Conservation (phyloP, 2,329 filamentous ascomycete species). For the Cytospora mali region DNA sequence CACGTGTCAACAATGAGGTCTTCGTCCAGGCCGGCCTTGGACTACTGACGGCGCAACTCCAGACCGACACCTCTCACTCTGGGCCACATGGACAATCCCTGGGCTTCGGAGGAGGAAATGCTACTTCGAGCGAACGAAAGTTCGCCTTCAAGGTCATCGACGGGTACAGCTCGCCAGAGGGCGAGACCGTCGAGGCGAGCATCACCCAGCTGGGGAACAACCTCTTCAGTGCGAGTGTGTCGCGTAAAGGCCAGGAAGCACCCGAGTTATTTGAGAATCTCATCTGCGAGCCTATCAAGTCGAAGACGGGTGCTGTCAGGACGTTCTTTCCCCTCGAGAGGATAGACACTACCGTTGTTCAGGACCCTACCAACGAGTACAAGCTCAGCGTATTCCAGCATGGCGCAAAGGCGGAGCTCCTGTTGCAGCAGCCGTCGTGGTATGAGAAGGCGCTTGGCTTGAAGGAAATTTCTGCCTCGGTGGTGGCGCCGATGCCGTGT, state of each 20-base stretch:
- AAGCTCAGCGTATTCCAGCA: constrained; percentile 78
- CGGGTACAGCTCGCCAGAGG: constrained; percentile 63
- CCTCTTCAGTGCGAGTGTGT: constrained; percentile 51
- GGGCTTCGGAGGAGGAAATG: constrained; percentile 53
- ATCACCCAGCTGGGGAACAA: constrained; percentile 52
- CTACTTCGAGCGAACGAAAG: constrained; percentile 47
- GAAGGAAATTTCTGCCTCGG: constrained; percentile 79
- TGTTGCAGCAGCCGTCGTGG: constrained; percentile 70
- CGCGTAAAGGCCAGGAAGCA: constrained; percentile 44
- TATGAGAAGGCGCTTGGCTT: constrained; percentile 83
- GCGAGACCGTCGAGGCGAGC: constrained; percentile 59
- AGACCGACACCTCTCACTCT: constrained; percentile 32
- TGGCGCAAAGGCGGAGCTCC: constrained; percentile 61
- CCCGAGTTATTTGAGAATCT: constrained; percentile 49
- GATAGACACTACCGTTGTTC: constrained; percentile 76
- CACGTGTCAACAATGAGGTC: constrained; percentile 67
- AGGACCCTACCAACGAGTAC: constrained; percentile 51
- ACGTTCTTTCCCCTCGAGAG: constrained; percentile 83
- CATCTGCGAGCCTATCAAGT: constrained; percentile 43
- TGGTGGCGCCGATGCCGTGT: constrained; percentile 94
- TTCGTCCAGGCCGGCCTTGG: constrained; percentile 87
- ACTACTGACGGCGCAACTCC: constrained; percentile 58
- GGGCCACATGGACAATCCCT: constrained; percentile 54
- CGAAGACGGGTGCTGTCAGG: constrained; percentile 53
- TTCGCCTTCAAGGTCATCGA: constrained; percentile 62